Evolutionary conservation across 768 basidiomycete genomes (phyloP).

Genomic region (Mycena alexandri): DNA sequence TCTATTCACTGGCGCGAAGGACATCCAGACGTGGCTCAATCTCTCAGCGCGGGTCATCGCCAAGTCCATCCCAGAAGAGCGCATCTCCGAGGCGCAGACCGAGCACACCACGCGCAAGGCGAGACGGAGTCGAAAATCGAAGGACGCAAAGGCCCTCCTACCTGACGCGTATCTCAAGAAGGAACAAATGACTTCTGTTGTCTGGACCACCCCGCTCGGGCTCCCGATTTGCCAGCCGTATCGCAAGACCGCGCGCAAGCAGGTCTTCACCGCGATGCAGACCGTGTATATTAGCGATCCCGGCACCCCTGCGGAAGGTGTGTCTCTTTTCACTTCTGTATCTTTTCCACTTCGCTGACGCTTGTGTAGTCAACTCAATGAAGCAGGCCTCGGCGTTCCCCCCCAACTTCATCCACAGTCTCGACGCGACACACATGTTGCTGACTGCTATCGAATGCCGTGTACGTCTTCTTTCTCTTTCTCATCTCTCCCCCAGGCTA

Average conservation of each 20-base stretch:
- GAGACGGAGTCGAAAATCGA: conserved; percentile 10
- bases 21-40: conserved; percentile 93
- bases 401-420: conserved; percentile 97
- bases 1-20: conserved; percentile 91
- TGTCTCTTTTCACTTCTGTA: conserved; percentile 21
- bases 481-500: conserved; percentile 5
- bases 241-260: conserved; percentile 83
- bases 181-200: conserved; percentile 95
- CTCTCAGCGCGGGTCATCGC: conserved; percentile 86
- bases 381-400: conserved; percentile 99
- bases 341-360: conserved; percentile 15
- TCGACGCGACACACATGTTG: conserved; percentile 99
- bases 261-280: conserved; percentile 87
- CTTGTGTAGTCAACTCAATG: conserved; percentile 70
- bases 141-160: conserved; percentile 32
- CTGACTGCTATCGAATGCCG: conserved; percentile 91
- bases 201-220: conserved; percentile 97
- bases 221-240: conserved; percentile 98
- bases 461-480: conserved; percentile 56
- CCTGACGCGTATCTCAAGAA: conserved; percentile 66
- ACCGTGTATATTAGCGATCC: conserved; percentile 93
- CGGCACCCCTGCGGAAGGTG: conserved; percentile 76
- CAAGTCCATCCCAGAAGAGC: conserved; percentile 84
- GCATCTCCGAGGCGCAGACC: conserved; percentile 62
- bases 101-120: conserved; percentile 39